A percentile compares a stretch with the other conserved stretches of the same genome.
Conservation (phyloP, 768 basidiomycete genomes). For the Filobasidium floriforme region DNA sequence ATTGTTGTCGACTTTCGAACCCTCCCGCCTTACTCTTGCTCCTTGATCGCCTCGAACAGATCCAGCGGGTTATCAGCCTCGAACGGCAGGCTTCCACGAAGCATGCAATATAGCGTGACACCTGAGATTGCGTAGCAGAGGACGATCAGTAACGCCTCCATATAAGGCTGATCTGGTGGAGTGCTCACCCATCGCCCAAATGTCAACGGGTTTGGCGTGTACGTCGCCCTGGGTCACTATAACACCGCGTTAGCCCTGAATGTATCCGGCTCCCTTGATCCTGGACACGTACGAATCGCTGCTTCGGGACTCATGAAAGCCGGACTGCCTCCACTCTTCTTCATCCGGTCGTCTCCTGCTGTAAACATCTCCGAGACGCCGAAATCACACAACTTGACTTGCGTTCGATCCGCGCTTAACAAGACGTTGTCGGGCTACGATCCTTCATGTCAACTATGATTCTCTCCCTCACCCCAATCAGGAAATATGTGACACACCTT, state of each 20-base stretch:
- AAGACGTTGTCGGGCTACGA: constrained; percentile 46
- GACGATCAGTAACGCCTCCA: neutral
- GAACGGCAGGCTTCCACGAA: constrained; percentile 41
- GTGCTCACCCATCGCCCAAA: constrained; percentile 41
- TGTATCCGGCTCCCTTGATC: neutral
- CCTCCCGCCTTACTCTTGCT: constrained; percentile 31
- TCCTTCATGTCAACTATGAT: neutral
- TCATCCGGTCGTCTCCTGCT: constrained; percentile 41
- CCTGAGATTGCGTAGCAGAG: constrained; percentile 26
- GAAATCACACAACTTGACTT: constrained; percentile 46
- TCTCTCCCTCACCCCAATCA: too few relatives aligned
- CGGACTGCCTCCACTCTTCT: constrained; percentile 44
- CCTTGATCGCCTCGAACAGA: constrained; percentile 40
- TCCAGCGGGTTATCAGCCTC: constrained; percentile 40
- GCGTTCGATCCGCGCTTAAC: constrained; percentile 33
- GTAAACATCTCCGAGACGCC: constrained; percentile 46
- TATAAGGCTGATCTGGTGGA: neutral
- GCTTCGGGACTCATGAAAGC: constrained; percentile 45
- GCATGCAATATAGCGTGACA: constrained; percentile 45
- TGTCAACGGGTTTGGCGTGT: constrained; percentile 41
- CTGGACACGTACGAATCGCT: constrained; percentile 18
- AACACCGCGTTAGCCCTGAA: neutral
- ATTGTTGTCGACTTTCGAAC: neutral
- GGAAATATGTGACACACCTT: constrained; percentile 13
- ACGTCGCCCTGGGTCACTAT: constrained; percentile 33